Evolutionary conservation across 495 filamentous ascomycete species (phyloP).

Genomic region (Tuber indicum): DNA sequence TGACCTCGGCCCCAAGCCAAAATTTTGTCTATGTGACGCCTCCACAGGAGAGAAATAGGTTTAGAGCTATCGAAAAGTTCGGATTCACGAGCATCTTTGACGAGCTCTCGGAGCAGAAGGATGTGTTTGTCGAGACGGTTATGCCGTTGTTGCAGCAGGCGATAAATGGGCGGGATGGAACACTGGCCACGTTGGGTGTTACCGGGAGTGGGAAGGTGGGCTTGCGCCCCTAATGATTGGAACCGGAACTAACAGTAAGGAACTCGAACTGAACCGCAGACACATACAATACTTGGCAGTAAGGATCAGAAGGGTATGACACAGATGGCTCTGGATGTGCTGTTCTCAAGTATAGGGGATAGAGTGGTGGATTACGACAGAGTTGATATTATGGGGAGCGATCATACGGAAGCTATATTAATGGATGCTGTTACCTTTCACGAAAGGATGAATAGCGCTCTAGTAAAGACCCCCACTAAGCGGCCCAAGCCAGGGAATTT

Average conservation of each 20-base stretch:
- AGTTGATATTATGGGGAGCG: slow-evolving; percentile 52
- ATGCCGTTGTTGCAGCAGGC: slow-evolving; percentile 66
- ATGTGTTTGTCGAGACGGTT: slow-evolving; percentile 78
- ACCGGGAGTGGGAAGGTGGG: slow-evolving; percentile 92
- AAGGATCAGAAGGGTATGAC: slow-evolving; percentile 79
- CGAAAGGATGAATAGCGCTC: slow-evolving; percentile 48
- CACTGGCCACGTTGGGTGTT: slow-evolving; percentile 87
- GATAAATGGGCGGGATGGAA: slow-evolving; percentile 75
- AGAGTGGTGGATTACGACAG: slow-evolving; percentile 54
- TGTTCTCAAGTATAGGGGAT: slow-evolving; percentile 69
- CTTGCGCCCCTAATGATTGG: slow-evolving; percentile 10
- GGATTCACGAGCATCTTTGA: slow-evolving; percentile 92
- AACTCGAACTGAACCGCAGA: slow-evolving; percentile 50
- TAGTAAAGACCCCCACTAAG: slow-evolving; percentile 2
- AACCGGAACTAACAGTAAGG: slow-evolving; percentile 6
- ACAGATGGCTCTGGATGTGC: slow-evolving; percentile 81
- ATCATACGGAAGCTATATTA: slow-evolving; percentile 78
- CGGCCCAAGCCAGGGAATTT: background rate
- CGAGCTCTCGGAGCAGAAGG: slow-evolving; percentile 72
- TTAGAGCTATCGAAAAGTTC: slow-evolving; percentile 85
- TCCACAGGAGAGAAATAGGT: slow-evolving; percentile 48
- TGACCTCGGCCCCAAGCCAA: slow-evolving; percentile 27
- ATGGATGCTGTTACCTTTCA: slow-evolving; percentile 69
- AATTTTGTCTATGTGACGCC: slow-evolving; percentile 38
- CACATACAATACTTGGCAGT: slow-evolving; percentile 92